Evolutionary conservation across 2,329 filamentous ascomycete genomes (phyloP).

Genomic region (Cryphonectria naterciae): DNA sequence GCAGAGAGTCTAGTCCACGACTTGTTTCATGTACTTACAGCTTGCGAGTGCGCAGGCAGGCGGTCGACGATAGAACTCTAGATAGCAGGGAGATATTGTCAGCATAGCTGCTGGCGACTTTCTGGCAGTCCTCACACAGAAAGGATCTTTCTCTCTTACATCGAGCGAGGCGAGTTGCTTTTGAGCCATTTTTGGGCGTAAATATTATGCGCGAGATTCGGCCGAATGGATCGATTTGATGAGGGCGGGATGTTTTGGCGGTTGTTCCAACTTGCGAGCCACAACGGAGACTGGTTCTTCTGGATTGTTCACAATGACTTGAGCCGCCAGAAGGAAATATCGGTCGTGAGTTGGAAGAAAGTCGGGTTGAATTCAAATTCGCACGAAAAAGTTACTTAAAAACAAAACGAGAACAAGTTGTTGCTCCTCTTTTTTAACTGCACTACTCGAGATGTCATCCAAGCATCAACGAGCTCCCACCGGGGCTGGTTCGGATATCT

Average conservation of each 20-base stretch:
- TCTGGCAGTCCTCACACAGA: too few relatives aligned
- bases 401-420: too few relatives aligned
- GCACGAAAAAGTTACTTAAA: neutral
- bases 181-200: constrained; percentile 22
- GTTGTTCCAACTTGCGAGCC: neutral
- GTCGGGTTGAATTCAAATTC: neutral
- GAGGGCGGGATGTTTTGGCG: neutral
- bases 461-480: neutral
- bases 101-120: neutral
- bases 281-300: neutral
- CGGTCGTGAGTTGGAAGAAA: neutral
- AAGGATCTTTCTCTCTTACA: constrained; percentile 37
- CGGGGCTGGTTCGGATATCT: constrained; percentile 24
- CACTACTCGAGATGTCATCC: constrained; percentile 4
- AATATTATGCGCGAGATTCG: neutral
- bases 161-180: constrained; percentile 40
- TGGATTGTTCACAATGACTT: neutral
- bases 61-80: constrained; percentile 62
- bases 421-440: neutral
- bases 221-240: neutral
- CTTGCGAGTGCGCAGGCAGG: constrained; percentile 71
- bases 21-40: constrained; percentile 34
- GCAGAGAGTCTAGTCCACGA: neutral
- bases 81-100: constrained; percentile 22
- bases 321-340: neutral